These are phyloP conservation scores for Asparagopsis taxiformis DNA, from an alignment of 31 red algal genomes.

Conservation along the genomic window DNA sequence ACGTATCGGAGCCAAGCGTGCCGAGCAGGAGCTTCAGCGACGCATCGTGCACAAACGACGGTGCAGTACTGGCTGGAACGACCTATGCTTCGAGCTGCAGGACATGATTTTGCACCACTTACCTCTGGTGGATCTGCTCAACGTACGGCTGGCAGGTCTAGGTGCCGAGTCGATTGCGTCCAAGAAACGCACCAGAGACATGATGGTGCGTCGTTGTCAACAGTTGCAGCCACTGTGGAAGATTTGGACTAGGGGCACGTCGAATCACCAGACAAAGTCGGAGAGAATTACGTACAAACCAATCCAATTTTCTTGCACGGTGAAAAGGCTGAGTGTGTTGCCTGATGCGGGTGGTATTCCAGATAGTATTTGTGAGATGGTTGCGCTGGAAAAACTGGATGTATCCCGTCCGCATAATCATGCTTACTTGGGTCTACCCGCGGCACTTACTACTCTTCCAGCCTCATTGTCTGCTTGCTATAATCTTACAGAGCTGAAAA, in stretches of 20 bases:
- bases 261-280: neutral
- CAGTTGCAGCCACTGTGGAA: slow-evolving; percentile 36
- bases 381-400: slow-evolving; percentile 23
- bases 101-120: slow-evolving; percentile 32
- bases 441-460: slow-evolving; percentile 10
- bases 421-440: neutral
- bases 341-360: slow-evolving; percentile 12
- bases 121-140: slow-evolving; percentile 19
- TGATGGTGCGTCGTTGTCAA: slow-evolving; percentile 16
- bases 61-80: slow-evolving; percentile 14
- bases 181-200: neutral
- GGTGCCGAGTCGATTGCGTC: slow-evolving; percentile 7
- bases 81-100: slow-evolving; percentile 33
- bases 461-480: neutral
- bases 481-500: neutral
- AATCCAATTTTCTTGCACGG: slow-evolving; percentile 5
- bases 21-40: slow-evolving; percentile 6
- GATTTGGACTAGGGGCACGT: slow-evolving; percentile 14
- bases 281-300: slow-evolving; percentile 3
- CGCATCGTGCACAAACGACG: slow-evolving; percentile 1
- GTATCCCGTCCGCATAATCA: neutral
- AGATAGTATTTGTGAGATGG: slow-evolving; percentile 27
- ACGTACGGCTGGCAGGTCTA: slow-evolving; percentile 43
- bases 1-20: neutral
- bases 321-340: neutral